These are phyloP conservation scores for Sarocladiaceae sp. DNA, from an alignment of 2,329 filamentous ascomycete genomes.

Conservation along the genomic window DNA sequence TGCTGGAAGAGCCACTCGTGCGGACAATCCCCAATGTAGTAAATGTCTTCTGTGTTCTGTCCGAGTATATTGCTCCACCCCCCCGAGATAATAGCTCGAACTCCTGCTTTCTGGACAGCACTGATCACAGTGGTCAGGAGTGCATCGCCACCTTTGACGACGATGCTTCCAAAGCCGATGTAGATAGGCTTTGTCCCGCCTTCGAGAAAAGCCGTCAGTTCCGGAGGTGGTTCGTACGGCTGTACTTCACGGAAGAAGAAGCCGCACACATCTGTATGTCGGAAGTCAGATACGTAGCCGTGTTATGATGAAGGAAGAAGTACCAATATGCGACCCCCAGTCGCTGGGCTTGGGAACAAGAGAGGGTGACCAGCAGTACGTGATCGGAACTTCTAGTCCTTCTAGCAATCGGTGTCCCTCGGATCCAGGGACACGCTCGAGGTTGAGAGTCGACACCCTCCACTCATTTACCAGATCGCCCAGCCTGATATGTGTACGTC, in stretches of 20 bases:
- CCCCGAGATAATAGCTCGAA: slow-evolving; percentile 65
- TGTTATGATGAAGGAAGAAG: neutral
- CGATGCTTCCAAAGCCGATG: slow-evolving; percentile 70
- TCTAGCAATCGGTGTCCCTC: slow-evolving; percentile 68
- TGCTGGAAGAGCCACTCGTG: slow-evolving; percentile 71
- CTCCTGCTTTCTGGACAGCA: slow-evolving; percentile 57
- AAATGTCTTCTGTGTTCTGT: slow-evolving; percentile 56
- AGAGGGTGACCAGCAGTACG: slow-evolving; percentile 73
- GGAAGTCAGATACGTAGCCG: too few relatives aligned
- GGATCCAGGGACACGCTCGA: slow-evolving; percentile 65
- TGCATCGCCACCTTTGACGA: slow-evolving; percentile 62
- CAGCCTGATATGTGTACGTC: slow-evolving; percentile 27
- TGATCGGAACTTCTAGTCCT: slow-evolving; percentile 65
- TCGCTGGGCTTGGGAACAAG: slow-evolving; percentile 63
- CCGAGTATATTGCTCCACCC: slow-evolving; percentile 67
- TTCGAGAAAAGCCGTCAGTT: slow-evolving; percentile 51
- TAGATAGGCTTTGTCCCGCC: slow-evolving; percentile 59
- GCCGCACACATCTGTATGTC: slow-evolving; percentile 52
- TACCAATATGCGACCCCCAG: slow-evolving; percentile 59
- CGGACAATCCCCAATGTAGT: slow-evolving; percentile 66
- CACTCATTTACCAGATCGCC: slow-evolving; percentile 49
- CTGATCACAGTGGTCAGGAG: slow-evolving; percentile 66
- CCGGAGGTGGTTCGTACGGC: slow-evolving; percentile 48
- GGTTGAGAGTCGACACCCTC: slow-evolving; percentile 56
- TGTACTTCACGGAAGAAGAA: slow-evolving; percentile 60